Evolutionary conservation across 2,329 filamentous ascomycete species (phyloP), one percentile per base, ranked within the genome.

Genomic region (Penicillium sp.): DNA sequence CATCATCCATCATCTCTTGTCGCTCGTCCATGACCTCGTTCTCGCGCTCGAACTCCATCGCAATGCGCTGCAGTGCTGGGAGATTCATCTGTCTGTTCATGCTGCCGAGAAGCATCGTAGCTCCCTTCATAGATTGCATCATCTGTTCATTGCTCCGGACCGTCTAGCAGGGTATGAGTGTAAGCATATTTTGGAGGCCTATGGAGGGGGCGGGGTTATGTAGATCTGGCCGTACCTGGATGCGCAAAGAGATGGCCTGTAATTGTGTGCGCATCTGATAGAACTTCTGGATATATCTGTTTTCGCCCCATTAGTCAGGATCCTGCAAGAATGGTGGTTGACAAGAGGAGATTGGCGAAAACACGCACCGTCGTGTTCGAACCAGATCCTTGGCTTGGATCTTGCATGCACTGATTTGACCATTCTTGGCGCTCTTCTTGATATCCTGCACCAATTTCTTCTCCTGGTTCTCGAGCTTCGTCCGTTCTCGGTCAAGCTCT

Each of bases 91-190:
- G 91, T 63, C 90, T 85, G 76, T 99, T 99, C 95, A 99, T 99
- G 79, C 90, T 96, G 54, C 93, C 92, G 8, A 99, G 81, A 3
- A 96, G 88, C 76, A 89, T 87, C 1, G 95, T 98, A 4, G 95
- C 95, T 33, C 95, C 95, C 77, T 97, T 99, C 95, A 99, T 98
- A 9, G 93, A 95, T 76, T 96, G 91, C 93, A 97, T 97, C 95
- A 99, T 99, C 77, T 98, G 93, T 76, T 99, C 95, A 76, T 99
- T 99, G 65, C 93, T 97, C 63, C 95, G 88, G 63, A 98, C 93
- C 49, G 95, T 99, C 91, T 96, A 68, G 19, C 19, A 39, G 26
- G 19, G 22, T 19, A 24, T 19, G n/a, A 11, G 54, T 29, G 49
- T 54, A 44, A 57, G 53, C 37, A 55, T 35, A 24, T 31, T 52